Conservation (phyloP, 1,284 basidiomycete species). For the Melampsora larici-populina region DNA sequence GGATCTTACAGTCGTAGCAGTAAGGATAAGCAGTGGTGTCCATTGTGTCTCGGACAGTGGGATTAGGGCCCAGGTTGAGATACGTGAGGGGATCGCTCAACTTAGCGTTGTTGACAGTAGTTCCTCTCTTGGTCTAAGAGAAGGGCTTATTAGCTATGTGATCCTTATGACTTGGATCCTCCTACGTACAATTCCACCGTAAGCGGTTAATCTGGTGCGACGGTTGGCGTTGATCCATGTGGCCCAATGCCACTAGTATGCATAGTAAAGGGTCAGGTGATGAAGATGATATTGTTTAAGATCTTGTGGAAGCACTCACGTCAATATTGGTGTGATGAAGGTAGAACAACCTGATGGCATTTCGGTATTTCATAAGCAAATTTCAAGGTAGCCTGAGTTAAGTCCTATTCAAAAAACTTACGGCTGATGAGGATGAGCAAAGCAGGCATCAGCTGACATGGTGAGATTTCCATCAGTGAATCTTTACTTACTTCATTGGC, state of each 20-base stretch:
- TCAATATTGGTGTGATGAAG: slow-evolving; percentile 29
- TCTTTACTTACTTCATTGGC: slow-evolving; percentile 29
- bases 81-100: slow-evolving; percentile 7
- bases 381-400: background rate
- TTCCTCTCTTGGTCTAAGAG: background rate
- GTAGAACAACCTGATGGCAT: slow-evolving; percentile 19
- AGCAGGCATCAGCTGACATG: background rate
- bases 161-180: too few species aligned
- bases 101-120: slow-evolving; percentile 11
- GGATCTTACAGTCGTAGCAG: slow-evolving; percentile 33
- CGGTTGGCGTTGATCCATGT: slow-evolving; percentile 13
- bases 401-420: background rate
- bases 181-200: slow-evolving; percentile 22
- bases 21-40: slow-evolving; percentile 17
- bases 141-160: background rate
- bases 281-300: background rate
- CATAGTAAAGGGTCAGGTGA: background rate
- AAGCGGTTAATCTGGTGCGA: slow-evolving; percentile 5
- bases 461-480: background rate
- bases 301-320: background rate
- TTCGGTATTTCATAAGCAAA: background rate
- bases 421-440: background rate
- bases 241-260: slow-evolving; percentile 15
- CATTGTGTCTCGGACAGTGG: slow-evolving; percentile 12
- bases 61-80: slow-evolving; percentile 13